These are phyloP conservation scores for Spathaspora passalidarum DNA, from an alignment of 805 yeast species.

Conservation along the genomic window DNA sequence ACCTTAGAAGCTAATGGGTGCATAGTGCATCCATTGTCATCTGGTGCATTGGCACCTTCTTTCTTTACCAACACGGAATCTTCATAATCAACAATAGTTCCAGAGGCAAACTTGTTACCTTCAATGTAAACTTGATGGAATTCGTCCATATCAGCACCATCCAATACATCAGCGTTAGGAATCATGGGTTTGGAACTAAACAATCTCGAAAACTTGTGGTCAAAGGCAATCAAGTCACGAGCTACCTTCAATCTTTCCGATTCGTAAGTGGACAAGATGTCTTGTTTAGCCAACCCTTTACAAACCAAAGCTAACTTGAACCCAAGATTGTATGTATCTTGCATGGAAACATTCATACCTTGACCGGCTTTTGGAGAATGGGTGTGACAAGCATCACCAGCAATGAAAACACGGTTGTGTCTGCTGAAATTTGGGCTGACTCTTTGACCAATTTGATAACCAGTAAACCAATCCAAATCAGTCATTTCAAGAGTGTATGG, in stretches of 20 bases:
- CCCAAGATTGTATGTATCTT: conserved; percentile 26
- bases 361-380: conserved; percentile 98
- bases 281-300: conserved; percentile 19
- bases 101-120: conserved; percentile 28
- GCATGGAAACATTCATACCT: conserved; percentile 61
- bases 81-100: conserved; percentile 25
- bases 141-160: conserved; percentile 24
- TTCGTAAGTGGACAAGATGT: conserved; percentile 27
- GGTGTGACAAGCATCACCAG: conserved; percentile 98
- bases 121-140: conserved; percentile 22
- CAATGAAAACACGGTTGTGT: conserved; percentile 64
- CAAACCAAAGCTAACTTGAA: conserved; percentile 30
- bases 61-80: conserved; percentile 16
- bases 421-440: conserved; percentile 15
- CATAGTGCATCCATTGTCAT: conserved; percentile 3
- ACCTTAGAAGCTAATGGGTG: conserved; percentile 16
- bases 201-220: conserved; percentile 23
- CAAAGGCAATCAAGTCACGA: conserved; percentile 27
- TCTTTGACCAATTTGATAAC: conserved; percentile 32
- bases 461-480: conserved; percentile 26
- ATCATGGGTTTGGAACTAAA: conserved; percentile 26
- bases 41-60: conserved; percentile 5
- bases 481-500: conserved; percentile 23
- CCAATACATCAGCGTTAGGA: conserved; percentile 11
- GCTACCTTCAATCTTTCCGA: conserved; percentile 27